A percentile compares a stretch with the other conserved stretches of the same genome.
phyloP scores from a whole-genome alignment of 805 yeast genomes.

The Clavispora vitiphila region DNA sequence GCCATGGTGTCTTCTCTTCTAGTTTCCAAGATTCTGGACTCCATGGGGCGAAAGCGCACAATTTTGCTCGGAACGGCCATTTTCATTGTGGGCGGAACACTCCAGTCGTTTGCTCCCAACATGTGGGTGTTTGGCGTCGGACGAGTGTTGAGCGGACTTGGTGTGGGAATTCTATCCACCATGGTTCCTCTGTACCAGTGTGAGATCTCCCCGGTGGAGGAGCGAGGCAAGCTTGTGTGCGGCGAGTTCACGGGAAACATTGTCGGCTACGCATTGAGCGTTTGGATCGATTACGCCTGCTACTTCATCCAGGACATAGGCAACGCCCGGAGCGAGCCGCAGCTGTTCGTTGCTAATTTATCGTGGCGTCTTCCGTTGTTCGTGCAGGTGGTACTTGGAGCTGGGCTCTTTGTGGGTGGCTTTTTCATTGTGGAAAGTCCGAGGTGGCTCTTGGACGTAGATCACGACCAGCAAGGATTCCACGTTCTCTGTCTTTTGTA shows the following conservation, averaged over 20 bases:
- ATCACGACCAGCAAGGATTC: constrained; percentile 56
- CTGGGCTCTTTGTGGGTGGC: constrained; percentile 65
- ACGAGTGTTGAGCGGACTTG: constrained; percentile 75
- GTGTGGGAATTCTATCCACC: constrained; percentile 79
- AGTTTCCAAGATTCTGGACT: constrained; percentile 14
- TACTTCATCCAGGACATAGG: constrained; percentile 55
- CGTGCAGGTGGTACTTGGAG: constrained; percentile 71
- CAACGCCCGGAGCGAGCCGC: constrained; percentile 32
- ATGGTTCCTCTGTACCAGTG: constrained; percentile 86
- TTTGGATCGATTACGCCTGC: constrained; percentile 82
- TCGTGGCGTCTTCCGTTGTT: constrained; percentile 80
- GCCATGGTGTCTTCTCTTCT: constrained; percentile 17
- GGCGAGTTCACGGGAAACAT: constrained; percentile 87
- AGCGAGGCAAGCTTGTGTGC: constrained; percentile 80
- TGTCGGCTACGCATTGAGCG: constrained; percentile 73
- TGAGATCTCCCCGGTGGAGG: constrained; percentile 83
- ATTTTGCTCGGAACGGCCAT: constrained; percentile 15
- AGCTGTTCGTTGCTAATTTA: constrained; percentile 32
- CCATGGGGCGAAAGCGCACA: constrained; percentile 16
- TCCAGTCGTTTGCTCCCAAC: constrained; percentile 38
- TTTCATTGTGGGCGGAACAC: constrained; percentile 14
- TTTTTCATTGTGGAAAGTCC: constrained; percentile 83
- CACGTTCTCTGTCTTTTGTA: constrained; percentile 30
- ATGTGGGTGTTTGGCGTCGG: constrained; percentile 63
- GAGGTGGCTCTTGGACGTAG: constrained; percentile 82